These are phyloP conservation scores for Dicorynia guianensis DNA, from an alignment of 306 rosid species.

Conservation along the genomic window DNA sequence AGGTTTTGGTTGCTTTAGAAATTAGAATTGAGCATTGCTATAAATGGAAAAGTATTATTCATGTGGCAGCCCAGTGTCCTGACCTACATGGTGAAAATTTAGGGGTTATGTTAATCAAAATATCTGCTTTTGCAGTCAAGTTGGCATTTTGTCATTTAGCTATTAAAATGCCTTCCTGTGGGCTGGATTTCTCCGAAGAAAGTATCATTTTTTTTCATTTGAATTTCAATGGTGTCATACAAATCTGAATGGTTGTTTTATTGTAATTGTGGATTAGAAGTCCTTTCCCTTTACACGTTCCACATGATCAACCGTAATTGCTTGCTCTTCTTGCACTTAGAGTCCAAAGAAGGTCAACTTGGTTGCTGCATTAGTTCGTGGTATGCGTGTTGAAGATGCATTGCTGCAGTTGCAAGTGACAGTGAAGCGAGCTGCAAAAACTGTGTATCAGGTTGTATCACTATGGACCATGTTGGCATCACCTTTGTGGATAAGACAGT, in stretches of 20 bases:
- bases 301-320: slow-evolving; percentile 24
- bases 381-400: slow-evolving; percentile 99
- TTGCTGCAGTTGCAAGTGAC: slow-evolving; percentile 87
- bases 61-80: background rate
- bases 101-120: slow-evolving; percentile 2
- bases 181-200: slow-evolving; percentile 25
- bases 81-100: background rate
- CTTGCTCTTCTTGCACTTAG: slow-evolving; percentile 43
- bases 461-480: slow-evolving; percentile 15
- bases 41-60: background rate
- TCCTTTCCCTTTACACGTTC: background rate
- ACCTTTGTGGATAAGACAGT: slow-evolving; percentile 11
- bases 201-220: background rate
- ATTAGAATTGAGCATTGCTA: slow-evolving; percentile 18
- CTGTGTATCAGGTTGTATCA: slow-evolving; percentile 84
- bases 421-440: slow-evolving; percentile 87
- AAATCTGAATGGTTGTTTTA: slow-evolving; percentile 1
- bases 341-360: slow-evolving; percentile 96
- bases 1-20: background rate
- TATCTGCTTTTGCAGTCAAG: slow-evolving; percentile 9
- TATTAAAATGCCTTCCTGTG: slow-evolving; percentile 25
- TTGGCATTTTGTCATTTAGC: slow-evolving; percentile 9
- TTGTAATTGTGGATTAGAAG: background rate
- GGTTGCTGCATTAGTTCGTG: slow-evolving; percentile 94
- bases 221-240: slow-evolving; percentile 11